Evolutionary conservation across 106 monocot species (phyloP), one percentile per base, ranked within the genome.

Genomic region (Dendrobium catenatum): DNA sequence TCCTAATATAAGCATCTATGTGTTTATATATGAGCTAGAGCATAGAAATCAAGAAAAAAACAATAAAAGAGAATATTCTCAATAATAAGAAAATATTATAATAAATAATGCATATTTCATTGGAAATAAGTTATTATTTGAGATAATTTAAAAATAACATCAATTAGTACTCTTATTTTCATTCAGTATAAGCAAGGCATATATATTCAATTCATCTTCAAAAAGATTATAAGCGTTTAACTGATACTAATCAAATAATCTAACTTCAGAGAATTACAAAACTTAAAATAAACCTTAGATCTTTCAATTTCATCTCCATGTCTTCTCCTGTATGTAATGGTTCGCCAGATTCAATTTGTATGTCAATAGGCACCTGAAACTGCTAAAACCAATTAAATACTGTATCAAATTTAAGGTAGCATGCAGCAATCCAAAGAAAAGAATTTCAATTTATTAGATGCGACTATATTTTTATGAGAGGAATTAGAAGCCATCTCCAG

Each of bases 331-430:
- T 74, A 68, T 83, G 68, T 77, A 76, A 40, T 76, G 81, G 83
- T 81, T 89, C 85, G 9, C 56, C 82, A 78, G 33, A 41, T 83
- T 91, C 91, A 85, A 85, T 86, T 42, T 85, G 77, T 37, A 86
- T 86, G 40, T 87, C 83, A 41, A 85, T 20, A 49, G 89, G 85
- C 16, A 93, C 89, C 93, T 93, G 83, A 79, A 82, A 87, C 26
- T 70, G 19, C 72, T 74, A 10, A 79, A 46, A 29, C 19, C 44
- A n/a, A 33, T 74, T 70, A 75, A 74, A 58, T 42, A 33, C 42
- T 22, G 13, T 40, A 44, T 68, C 24, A 20, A 77, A 77, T 19
- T 26, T 26, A 9, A 41, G 4, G 42, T 8, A 6, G 16, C n/a
- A 41, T 17, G 8, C 19, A 11, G 8, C 9, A 61, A 9, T 79